Percentiles rank a stretch among this genome's conserved stretches.
These are phyloP conservation scores for Eucalyptus sp. DNA, from an alignment of 345 rosid genomes.

Conservation along the genomic window DNA sequence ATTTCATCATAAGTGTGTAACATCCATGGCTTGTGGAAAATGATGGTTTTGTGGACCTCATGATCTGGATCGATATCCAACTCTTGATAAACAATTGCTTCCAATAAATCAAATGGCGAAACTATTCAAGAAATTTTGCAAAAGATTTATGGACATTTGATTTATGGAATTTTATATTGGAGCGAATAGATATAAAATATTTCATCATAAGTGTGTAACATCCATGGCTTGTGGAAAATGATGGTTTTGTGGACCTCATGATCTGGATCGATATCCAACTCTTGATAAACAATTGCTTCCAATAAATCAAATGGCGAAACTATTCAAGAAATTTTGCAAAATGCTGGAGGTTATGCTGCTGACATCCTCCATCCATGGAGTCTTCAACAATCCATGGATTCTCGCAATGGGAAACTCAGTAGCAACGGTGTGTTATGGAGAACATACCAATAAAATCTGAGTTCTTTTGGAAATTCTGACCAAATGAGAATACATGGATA, in stretches of 20 bases:
- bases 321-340: background rate
- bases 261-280: background rate
- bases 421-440: fast-evolving
- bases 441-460: background rate
- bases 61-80: background rate
- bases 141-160: background rate
- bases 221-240: background rate
- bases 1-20: background rate
- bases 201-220: background rate
- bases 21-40: background rate
- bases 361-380: background rate
- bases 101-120: background rate
- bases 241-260: background rate
- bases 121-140: background rate
- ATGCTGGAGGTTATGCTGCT: background rate
- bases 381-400: background rate
- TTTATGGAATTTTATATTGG: background rate
- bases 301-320: background rate
- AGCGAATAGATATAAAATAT: fast-evolving
- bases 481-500: background rate
- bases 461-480: background rate
- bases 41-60: background rate
- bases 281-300: background rate
- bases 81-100: background rate
- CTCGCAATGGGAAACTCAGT: background rate